Base-by-base conservation (phyloP, 1,284 basidiomycete genomes). In the Moniliophthora roreri region DNA sequence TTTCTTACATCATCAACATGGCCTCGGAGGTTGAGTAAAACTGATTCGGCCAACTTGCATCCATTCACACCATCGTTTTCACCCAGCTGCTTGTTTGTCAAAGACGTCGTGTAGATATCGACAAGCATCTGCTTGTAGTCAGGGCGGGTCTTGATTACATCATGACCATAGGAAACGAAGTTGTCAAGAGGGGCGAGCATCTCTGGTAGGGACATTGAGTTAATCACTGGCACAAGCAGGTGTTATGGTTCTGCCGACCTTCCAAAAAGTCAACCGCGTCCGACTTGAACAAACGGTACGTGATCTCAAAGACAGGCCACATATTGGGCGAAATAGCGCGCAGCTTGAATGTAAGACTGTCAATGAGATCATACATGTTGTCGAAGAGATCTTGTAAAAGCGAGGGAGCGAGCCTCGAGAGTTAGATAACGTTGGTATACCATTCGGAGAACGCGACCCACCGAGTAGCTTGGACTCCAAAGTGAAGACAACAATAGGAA, bases 151-250 rank as follows among this genome's bases (percentile, higher is more conserved):
- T 87, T 85, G 69, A 96, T 87, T 11, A 84, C 73, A 11, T 93
- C 89, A 16, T 82, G 77, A 9, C 93, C 93, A 65, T 87, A 95
- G 11, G 89, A 91, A 50, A 96, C 78, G 68, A 93, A 92, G 76
- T 96, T 96, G 75, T 95, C 92, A 52, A 96, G 72, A 2, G 89
- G 86, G 7, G 91, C 89, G 40, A 94, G 78, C 91, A 95, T 95
- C 67, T 96, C 93, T 89, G 62, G n/a, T n/a, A n/a, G n/a, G n/a
- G 18, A 44, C 34, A 26, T n/a, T 18, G 16, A 16, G 42, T 23
- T n/a, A 15, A 20, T 54, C 40, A 55, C 21, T 39, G 23, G 37
- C 20, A 46, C 37, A 37, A 40, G 42, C 44, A 18, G 15, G 41
- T n/a, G 9, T 37, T 34, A 52, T 4, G 10, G 21, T 15, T 4